Conservation (phyloP, 495 filamentous ascomycete genomes). For the Friedmanniomyces simplex region DNA sequence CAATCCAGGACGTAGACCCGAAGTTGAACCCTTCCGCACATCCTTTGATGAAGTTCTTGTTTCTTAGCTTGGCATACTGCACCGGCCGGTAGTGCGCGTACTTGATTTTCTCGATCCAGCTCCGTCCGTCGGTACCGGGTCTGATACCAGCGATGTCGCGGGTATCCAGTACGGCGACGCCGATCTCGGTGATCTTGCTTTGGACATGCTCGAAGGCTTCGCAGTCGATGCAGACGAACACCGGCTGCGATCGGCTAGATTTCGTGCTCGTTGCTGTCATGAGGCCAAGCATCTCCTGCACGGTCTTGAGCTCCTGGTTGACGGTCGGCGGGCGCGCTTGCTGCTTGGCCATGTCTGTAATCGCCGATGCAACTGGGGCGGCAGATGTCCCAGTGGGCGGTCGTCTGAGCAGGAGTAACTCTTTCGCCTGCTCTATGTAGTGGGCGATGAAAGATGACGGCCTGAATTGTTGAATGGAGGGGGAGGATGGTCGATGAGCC, state of each 20-base stretch:
- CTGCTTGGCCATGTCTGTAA: not conserved
- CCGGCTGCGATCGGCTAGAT: not conserved
- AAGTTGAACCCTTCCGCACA: conserved; percentile 15
- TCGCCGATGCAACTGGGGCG: not conserved
- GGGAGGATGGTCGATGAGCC: not conserved
- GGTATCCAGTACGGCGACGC: conserved; percentile 12
- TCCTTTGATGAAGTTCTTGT: conserved; percentile 15
- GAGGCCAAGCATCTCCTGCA: not conserved
- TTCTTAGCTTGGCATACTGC: conserved; percentile 5
- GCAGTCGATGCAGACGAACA: conserved; percentile 18
- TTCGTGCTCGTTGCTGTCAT: not conserved
- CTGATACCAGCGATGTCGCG: not conserved
- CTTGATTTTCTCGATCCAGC: conserved; percentile 9
- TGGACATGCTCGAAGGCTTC: conserved; percentile 17
- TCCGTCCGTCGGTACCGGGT: not conserved
- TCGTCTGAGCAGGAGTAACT: not conserved
- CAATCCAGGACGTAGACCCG: conserved; percentile 8
- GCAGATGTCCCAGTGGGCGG: not conserved
- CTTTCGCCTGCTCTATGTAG: not conserved
- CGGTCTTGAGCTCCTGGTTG: not conserved
- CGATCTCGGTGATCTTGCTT: conserved; percentile 18
- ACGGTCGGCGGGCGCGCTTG: not conserved
- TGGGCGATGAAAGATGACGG: not conserved
- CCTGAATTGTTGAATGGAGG: not conserved
- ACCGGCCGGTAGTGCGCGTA: conserved; percentile 11